These are phyloP conservation scores for Cornus kousa DNA, from an alignment of 148 eudicot genomes.

Conservation along the genomic window DNA sequence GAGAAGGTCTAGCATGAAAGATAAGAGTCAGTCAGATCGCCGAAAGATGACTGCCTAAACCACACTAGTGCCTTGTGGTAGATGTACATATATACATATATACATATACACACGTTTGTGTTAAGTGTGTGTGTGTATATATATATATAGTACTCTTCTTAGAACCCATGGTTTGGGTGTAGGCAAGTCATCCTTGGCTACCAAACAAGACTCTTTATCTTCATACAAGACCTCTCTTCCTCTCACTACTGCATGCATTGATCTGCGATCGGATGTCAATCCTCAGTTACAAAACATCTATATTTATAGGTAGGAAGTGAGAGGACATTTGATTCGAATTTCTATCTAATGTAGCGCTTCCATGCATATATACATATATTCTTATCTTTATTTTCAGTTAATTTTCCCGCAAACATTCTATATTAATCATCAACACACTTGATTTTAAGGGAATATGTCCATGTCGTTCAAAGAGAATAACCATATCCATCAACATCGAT, in stretches of 20 bases:
- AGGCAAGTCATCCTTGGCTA: constrained; percentile 26
- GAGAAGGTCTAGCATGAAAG: constrained; percentile 11
- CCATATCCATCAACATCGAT: neutral
- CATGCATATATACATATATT: neutral
- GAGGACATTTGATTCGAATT: no score
- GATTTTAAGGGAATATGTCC: neutral
- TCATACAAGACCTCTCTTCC: constrained; percentile 15
- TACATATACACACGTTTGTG: no score
- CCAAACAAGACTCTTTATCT: constrained; percentile 14
- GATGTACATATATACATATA: no score
- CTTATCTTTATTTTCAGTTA: no score
- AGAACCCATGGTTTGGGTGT: neutral
- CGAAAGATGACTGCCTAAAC: constrained; percentile 7
- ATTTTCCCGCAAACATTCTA: neutral
- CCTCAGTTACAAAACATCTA: neutral
- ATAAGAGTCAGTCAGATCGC: neutral
- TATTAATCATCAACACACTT: no score
- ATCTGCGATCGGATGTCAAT: neutral
- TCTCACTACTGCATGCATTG: neutral
- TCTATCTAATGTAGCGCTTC: no score
- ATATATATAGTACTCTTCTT: no score
- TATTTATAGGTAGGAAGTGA: neutral
- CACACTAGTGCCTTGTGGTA: neutral
- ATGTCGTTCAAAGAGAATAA: neutral
- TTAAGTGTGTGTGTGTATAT: no score